Evolutionary conservation across 169 alveolate species (phyloP), one percentile per base, ranked within the genome.

Genomic region (Plasmodium berghei): DNA sequence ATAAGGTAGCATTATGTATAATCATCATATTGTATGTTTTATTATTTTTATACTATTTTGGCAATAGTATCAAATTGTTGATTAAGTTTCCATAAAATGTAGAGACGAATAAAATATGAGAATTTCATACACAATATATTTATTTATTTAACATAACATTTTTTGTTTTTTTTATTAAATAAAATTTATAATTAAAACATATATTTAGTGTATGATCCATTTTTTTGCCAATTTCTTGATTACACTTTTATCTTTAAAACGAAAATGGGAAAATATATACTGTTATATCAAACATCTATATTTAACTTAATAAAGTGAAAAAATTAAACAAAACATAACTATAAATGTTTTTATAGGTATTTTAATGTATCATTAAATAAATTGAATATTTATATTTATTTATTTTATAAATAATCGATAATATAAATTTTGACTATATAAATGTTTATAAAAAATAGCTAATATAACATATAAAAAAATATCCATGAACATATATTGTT

Each of bases 251-350:
- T 69, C 18, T 69, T 69, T 69, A 69, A 69, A 69, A 14, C n/a
- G 18, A 69, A 69, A 69, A 42, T 16, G 77, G 73, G 48, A 69
- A 69, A 69, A 42, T 69, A 54, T 48, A 45, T 18, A 54, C 77
- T 18, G 63, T 69, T 69, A 69, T 69, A 26, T n/a, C 62, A 69
- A 69, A 42, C 20, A 69, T 69, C 55, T n/a, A 9, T 55, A 42
- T 42, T 52, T 52, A 52, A 52, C n/a, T 2, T 52, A 52, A 52
- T 12, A 52, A 52, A 9, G 18, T 52, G 18, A 52, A 14, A 52
- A 52, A 14, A 14, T 52, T 52, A 52, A 52, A 52, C 59, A 52
- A 52, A 52, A 2, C 18, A n/a, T 52, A 52, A 12, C 22, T n/a
- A 52, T 12, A 52, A 52, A n/a, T 14, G 18, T 52, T 14, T 52